A percentile compares a stretch with the other conserved stretches of the same genome.
Evolutionary conservation across 176 grass and related monocot species (phyloP).

Genomic region (Carex scoparia): DNA sequence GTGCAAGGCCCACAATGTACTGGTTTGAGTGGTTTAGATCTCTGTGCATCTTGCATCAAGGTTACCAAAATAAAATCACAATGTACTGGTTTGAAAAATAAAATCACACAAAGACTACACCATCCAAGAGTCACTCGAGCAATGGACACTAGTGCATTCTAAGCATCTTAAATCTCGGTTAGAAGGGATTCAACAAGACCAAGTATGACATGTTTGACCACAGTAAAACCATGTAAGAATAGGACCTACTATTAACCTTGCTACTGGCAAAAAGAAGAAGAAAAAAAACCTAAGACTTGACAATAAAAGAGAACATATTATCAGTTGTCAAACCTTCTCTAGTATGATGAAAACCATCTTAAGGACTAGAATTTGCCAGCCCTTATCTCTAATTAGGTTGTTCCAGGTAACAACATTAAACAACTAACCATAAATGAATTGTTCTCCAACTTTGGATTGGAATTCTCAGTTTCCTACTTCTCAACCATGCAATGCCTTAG

Average conservation of each 20-base stretch:
- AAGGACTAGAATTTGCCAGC: not conserved
- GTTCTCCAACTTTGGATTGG: not conserved
- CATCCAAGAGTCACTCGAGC: not conserved
- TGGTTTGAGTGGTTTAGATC: conserved; percentile 99
- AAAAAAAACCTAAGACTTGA: not conserved
- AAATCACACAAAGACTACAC: not conserved
- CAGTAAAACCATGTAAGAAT: not conserved
- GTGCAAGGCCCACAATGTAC: conserved; percentile 92
- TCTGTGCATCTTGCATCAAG: conserved; percentile 60
- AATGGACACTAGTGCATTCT: not conserved
- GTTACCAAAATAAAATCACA: conserved; percentile 3
- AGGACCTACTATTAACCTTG: not conserved
- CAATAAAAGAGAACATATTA: not conserved
- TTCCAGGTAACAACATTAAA: not conserved
- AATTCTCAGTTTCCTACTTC: not conserved
- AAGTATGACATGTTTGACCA: not conserved
- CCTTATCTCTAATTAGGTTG: not conserved
- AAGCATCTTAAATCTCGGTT: not conserved
- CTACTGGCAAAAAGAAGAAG: not conserved
- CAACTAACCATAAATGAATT: not conserved
- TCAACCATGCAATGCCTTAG: not conserved
- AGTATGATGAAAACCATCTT: not conserved
- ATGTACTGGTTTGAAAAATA: not conserved
- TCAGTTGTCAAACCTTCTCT: not conserved
- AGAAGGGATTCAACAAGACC: not conserved